Evolutionary conservation across 768 basidiomycete species (phyloP), one percentile per base, ranked within the genome.

Genomic region (Russula dissimulans): DNA sequence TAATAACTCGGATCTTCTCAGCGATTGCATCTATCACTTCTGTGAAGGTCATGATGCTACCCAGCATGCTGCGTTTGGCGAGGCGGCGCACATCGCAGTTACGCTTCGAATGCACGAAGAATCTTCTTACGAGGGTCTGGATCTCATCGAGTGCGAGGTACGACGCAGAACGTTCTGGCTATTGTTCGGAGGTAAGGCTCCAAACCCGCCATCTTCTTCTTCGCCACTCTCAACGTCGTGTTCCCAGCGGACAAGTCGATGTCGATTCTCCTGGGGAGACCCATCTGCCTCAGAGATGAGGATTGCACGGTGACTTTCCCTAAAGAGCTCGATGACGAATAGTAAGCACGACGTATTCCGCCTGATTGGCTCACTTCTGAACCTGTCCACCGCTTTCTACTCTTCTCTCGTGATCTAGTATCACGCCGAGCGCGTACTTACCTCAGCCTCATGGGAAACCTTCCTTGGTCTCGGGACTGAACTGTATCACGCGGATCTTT

Each of bases 281-380:
- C 91, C 42, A 89, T 93, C 64, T 89, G 85, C 71, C 77, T 94
- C 68, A 81, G 89, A 55, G 90, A 93, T 68, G 93, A 94, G 70
- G 92, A 95, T 71, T 93, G 91, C 72, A 91, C 89, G 9, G 82
- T 90, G 3, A 85, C 90, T 70, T 91, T 91, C 74, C 90, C 90
- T 31, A 88, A 86, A 72, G 89, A 92, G 73, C 75, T 92, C 59
- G 89, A 92, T 72, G 89, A 92, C 69, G 89, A 91, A 76, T 91
- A 90, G 89, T 91, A 73, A 67, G 87, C 82, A 57, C 44, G 12
- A 48, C 56, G n/a, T 57, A 61, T 63, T 66, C 64, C 11, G 64
- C 61, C 65, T 56, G 44, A 46, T 61, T 39, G 42, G 47, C 44
- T 60, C 62, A 52, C 57, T 54, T 63, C 47, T 60, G 57, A 63